A percentile compares a stretch with the other conserved stretches of the same genome.
Conservation (phyloP, 2,329 filamentous ascomycete genomes). For the Fusarium pseudonygamai region DNA sequence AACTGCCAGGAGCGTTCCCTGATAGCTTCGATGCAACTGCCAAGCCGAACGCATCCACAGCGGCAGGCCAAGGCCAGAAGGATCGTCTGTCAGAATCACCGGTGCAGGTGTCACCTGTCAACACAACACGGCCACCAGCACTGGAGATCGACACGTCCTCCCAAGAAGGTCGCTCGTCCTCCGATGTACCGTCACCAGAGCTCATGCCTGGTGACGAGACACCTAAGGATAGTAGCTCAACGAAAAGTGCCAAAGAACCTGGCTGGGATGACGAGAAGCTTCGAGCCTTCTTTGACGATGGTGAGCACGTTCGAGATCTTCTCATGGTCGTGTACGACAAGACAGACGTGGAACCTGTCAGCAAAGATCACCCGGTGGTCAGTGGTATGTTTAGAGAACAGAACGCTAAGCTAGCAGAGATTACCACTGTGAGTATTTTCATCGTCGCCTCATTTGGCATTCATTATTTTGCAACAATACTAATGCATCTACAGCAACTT, state of each 20-base stretch:
- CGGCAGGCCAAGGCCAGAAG: constrained; percentile 41
- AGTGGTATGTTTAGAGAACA: constrained; percentile 85
- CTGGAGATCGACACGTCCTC: constrained; percentile 77
- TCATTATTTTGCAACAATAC: not conserved
- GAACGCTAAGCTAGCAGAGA: constrained; percentile 84
- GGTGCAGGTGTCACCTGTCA: constrained; percentile 60
- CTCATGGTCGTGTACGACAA: constrained; percentile 94
- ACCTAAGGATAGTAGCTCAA: constrained; percentile 50
- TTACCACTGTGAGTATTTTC: constrained; percentile 71
- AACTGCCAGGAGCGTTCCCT: constrained; percentile 53
- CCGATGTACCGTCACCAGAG: constrained; percentile 73
- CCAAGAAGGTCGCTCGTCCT: constrained; percentile 71
- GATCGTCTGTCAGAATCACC: constrained; percentile 74
- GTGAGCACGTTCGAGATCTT: constrained; percentile 88
- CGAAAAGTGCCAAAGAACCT: constrained; percentile 50
- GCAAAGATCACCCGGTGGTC: constrained; percentile 86
- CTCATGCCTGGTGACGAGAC: constrained; percentile 59
- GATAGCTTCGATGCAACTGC: constrained; percentile 51
- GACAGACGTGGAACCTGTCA: constrained; percentile 79
- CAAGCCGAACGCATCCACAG: constrained; percentile 48
- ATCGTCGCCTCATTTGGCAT: not conserved
- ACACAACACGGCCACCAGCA: constrained; percentile 66
- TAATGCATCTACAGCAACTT: constrained; percentile 67
- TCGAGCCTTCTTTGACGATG: constrained; percentile 89
- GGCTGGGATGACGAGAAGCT: constrained; percentile 90